Evolutionary conservation across 768 basidiomycete species (phyloP).

Genomic region (Russula ochroleuca): DNA sequence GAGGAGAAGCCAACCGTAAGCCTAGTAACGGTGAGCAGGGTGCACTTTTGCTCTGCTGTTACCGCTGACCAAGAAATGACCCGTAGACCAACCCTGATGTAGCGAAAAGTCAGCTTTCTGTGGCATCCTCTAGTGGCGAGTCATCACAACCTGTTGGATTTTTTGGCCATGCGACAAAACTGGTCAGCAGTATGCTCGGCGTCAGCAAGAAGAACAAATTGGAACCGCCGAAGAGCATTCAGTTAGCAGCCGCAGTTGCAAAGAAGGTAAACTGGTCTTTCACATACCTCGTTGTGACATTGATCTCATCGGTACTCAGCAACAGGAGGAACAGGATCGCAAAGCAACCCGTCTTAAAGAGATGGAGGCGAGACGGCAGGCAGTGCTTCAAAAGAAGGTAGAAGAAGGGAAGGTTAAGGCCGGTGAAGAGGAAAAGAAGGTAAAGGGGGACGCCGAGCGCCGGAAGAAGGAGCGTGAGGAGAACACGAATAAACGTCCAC

Average conservation of each 20-base stretch:
- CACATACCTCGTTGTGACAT: constrained; percentile 2
- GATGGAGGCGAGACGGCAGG: constrained; percentile 78
- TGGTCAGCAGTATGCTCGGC: constrained; percentile 63
- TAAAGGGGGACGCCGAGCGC: constrained; percentile 68
- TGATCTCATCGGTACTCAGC: constrained; percentile 43
- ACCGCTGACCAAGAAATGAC: not conserved
- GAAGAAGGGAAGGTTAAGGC: constrained; percentile 67
- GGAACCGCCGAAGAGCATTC: constrained; percentile 71
- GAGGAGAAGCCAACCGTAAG: constrained; percentile 39
- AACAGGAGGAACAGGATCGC: constrained; percentile 84
- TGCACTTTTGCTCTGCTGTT: not conserved
- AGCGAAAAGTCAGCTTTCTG: constrained; percentile 51
- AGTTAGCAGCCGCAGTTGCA: constrained; percentile 75
- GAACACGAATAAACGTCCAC: constrained; percentile 60
- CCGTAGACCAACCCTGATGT: constrained; percentile 26
- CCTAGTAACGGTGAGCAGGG: constrained; percentile 41
- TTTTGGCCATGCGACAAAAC: constrained; percentile 64
- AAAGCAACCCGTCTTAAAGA: constrained; percentile 70
- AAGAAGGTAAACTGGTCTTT: constrained; percentile 64
- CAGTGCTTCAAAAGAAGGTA: constrained; percentile 63
- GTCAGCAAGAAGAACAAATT: constrained; percentile 63
- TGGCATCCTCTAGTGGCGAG: constrained; percentile 40
- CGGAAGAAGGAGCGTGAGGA: constrained; percentile 83
- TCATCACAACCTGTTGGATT: constrained; percentile 49
- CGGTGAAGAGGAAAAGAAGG: constrained; percentile 64